Evolutionary conservation across 2,329 filamentous ascomycete species (phyloP), one percentile per base, ranked within the genome.

Genomic region (Phaeosphaeriaceae sp.): DNA sequence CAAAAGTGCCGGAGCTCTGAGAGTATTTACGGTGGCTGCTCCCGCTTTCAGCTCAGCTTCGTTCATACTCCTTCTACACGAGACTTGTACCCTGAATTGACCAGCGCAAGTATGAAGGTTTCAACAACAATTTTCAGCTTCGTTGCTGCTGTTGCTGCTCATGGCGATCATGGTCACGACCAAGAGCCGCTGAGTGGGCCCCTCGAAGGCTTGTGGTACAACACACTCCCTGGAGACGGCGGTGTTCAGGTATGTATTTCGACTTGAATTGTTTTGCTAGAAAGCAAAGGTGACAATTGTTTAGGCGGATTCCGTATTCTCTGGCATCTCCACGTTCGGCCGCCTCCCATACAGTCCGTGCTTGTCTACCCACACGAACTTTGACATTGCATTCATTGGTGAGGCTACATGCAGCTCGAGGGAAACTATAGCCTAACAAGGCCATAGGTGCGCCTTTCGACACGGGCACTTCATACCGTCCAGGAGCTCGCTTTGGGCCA

Each of bases 321-420:
- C 91, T 1, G 92, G 92, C 25, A 95, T 96, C 71, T 91, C 90
- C 1, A 96, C 92, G 7, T 95, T 95, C 73, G 92, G 91, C 11
- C 88, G 91, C 51, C 80, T 95, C 44, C 88, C 89, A 6, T 95
- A 96, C 78, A 86, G 85, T 57, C 90, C 91, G 2, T 96, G 92
- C 74, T 82, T 96, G 3, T 82, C 86, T n/a, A 88, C 85, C 61
- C 84, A 87, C 24, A 88, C 89, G 64, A 86, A 88, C 69, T 96
- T 90, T 68, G 92, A 96, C 65, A 93, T 96, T 77, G 92, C 92
- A 1, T 95, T 96, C 76, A 86, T 95, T 51, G 91, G 90, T 89
- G 76, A 51, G 80, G 24, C 10, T 17, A 19, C 1, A 17, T 44
- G 36, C 10, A 3, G 11, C 15, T 33, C 4, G 20, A n/a, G 15